Conservation (phyloP, 1,284 basidiomycete species). For the Pseudomicrostroma phylloplanum region DNA sequence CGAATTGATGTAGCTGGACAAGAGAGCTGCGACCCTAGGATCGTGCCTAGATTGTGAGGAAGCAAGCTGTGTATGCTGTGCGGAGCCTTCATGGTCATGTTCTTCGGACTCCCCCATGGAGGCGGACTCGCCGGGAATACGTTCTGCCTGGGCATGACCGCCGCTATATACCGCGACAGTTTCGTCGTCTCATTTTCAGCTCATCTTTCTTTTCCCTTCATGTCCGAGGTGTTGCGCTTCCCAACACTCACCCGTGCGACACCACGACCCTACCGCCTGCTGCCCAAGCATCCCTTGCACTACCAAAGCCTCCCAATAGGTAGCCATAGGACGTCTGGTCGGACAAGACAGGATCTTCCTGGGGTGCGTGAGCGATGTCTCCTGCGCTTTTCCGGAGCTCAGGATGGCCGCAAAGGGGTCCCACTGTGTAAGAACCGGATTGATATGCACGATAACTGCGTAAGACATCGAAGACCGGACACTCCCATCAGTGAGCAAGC, state of each 20-base stretch:
- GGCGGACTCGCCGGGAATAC: too few species aligned
- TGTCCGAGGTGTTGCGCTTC: too few species aligned
- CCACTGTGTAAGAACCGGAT: constrained; percentile 19
- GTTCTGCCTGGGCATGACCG: too few species aligned
- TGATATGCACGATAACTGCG: constrained; percentile 26
- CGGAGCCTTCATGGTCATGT: constrained; percentile 11
- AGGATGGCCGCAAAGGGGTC: neutral
- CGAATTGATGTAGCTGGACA: constrained; percentile 18
- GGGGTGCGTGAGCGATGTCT: neutral
- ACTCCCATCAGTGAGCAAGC: too few species aligned
- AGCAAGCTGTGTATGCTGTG: neutral
- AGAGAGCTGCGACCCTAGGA: constrained; percentile 20
- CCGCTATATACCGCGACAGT: too few species aligned
- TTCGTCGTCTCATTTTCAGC: neutral
- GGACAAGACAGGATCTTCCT: constrained; percentile 3
- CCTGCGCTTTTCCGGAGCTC: neutral
- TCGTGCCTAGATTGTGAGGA: constrained; percentile 11
- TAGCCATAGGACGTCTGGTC: constrained; percentile 27
- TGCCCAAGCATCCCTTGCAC: constrained; percentile 24
- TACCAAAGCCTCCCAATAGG: constrained; percentile 28
- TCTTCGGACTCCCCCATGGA: neutral
- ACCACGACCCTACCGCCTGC: constrained; percentile 27
- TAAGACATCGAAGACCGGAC: too few species aligned
- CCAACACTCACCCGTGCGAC: constrained; percentile 21
- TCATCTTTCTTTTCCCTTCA: neutral